Conservation (phyloP, 2,329 filamentous ascomycete species). For the Trichoderma pleuroti region DNA sequence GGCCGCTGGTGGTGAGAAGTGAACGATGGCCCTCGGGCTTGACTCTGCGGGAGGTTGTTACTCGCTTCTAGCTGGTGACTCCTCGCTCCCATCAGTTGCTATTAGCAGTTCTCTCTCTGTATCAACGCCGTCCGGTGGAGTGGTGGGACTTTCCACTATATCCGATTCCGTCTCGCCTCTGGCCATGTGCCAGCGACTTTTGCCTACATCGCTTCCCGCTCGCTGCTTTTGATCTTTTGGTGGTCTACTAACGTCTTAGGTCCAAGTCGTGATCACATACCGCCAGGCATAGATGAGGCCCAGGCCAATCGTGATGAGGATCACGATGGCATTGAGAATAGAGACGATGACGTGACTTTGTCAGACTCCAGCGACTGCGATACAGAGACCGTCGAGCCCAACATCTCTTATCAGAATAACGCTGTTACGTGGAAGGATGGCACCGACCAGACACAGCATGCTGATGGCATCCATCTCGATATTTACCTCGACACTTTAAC, state of each 20-base stretch:
- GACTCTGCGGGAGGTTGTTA: background rate
- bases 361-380: background rate
- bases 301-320: background rate
- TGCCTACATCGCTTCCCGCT: background rate
- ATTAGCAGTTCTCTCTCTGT: slow-evolving; percentile 3
- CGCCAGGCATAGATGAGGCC: background rate
- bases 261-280: background rate
- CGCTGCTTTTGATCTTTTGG: background rate
- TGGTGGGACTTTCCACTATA: slow-evolving; percentile 6
- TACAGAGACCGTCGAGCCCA: background rate
- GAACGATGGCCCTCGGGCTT: background rate
- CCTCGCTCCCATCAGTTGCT: background rate
- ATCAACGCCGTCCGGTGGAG: background rate
- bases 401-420: background rate
- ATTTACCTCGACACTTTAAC: background rate
- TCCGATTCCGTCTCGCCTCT: background rate
- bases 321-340: background rate
- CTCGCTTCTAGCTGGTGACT: background rate
- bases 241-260: background rate
- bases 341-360: background rate
- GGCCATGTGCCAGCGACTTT: background rate
- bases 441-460: background rate
- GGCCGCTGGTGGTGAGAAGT: background rate
- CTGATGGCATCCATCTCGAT: background rate
- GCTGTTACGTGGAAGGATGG: background rate